Evolutionary conservation across 257 asterid species (phyloP).

Genomic region (Primulina eburnea): DNA sequence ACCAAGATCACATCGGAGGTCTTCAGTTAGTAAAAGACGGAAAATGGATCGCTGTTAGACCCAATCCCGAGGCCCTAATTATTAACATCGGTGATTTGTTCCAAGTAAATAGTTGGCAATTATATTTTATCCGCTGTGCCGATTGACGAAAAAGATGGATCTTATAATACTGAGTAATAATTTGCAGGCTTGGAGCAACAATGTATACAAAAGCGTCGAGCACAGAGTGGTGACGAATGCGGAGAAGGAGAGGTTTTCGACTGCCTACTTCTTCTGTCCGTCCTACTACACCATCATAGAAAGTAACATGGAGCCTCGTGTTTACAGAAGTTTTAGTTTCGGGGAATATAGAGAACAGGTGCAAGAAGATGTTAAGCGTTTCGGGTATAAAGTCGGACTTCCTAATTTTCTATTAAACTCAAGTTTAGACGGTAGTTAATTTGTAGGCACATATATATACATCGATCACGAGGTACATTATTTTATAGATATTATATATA

Average conservation of each 20-base stretch:
- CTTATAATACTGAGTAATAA: not conserved
- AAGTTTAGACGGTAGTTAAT: not conserved
- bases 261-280: conserved; percentile 85
- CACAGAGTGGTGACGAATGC: conserved; percentile 85
- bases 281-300: conserved; percentile 58
- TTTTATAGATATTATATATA: too few relatives aligned
- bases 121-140: not conserved
- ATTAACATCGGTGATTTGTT: conserved; percentile 82
- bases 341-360: conserved; percentile 74
- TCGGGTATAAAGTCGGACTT: conserved; percentile 79
- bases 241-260: conserved; percentile 62
- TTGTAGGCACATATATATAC: too few relatives aligned
- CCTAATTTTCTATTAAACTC: conserved; percentile 45
- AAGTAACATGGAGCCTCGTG: conserved; percentile 47
- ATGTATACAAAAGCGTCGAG: conserved; percentile 71
- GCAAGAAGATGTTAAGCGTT: conserved; percentile 66
- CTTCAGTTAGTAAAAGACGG: conserved; percentile 72
- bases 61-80: conserved; percentile 64
- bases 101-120: conserved; percentile 43
- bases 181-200: conserved; percentile 95
- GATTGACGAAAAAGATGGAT: not conserved
- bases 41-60: conserved; percentile 77
- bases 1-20: conserved; percentile 83
- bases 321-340: conserved; percentile 65
- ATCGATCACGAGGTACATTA: too few relatives aligned